These are phyloP conservation scores for Pisolithus tinctorius DNA, from an alignment of 768 basidiomycete genomes.

Conservation along the genomic window DNA sequence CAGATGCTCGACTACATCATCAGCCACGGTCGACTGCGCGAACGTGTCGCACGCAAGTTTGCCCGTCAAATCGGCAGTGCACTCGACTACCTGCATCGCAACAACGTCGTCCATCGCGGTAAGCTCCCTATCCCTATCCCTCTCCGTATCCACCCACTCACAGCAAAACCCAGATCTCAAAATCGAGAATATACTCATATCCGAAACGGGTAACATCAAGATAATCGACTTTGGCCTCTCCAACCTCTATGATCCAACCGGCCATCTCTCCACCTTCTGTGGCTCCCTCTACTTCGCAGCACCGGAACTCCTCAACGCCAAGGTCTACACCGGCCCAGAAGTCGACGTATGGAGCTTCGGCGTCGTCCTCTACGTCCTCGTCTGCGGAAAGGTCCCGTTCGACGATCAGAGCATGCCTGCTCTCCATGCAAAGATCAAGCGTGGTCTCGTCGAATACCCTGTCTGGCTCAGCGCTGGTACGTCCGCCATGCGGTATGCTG, in stretches of 20 bases:
- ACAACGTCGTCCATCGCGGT: constrained; percentile 96
- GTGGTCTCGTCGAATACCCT: constrained; percentile 94
- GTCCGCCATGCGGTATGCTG: constrained; percentile 18
- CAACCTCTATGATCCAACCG: constrained; percentile 81
- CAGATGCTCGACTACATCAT: constrained; percentile 99
- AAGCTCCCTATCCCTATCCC: constrained; percentile 19
- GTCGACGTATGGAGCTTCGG: constrained; percentile 99
- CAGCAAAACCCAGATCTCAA: constrained; percentile 61
- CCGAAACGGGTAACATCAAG: constrained; percentile 98
- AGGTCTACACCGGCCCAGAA: constrained; percentile 94
- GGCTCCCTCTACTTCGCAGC: constrained; percentile 98
- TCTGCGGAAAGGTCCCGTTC: constrained; percentile 98
- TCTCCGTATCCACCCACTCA: neutral
- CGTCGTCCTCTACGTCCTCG: constrained; percentile 94
- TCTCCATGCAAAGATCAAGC: constrained; percentile 97
- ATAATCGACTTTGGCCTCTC: constrained; percentile 99
- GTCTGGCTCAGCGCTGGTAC: constrained; percentile 91
- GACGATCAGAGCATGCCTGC: constrained; percentile 99
- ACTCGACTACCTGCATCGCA: constrained; percentile 93
- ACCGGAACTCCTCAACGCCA: constrained; percentile 93
- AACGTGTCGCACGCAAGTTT: constrained; percentile 95
- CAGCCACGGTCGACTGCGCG: constrained; percentile 90
- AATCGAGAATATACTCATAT: constrained; percentile 99
- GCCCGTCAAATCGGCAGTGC: constrained; percentile 96
- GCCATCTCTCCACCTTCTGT: constrained; percentile 90